Conservation (phyloP, 2,329 filamentous ascomycete genomes). For the Metarhizium guizhouense region DNA sequence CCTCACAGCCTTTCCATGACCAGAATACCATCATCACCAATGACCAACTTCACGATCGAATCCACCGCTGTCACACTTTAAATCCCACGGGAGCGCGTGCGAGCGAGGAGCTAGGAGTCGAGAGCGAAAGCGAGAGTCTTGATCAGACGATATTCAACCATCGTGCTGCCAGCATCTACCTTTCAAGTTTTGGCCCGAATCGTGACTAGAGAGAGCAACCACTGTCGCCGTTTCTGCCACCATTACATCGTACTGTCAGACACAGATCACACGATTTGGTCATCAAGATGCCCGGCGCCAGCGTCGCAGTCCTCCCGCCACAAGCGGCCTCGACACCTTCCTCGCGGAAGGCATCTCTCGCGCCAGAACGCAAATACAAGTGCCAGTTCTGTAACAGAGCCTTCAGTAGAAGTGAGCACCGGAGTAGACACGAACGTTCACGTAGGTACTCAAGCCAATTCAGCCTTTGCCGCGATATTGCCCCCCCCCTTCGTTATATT, state of each 20-base stretch:
- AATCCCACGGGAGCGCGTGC: conserved; percentile 58
- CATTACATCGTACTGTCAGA: conserved; percentile 10
- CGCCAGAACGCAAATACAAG: conserved; percentile 97
- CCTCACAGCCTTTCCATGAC: conserved; percentile 32
- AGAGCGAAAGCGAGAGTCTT: conserved; percentile 19
- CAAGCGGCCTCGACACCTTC: conserved; percentile 59
- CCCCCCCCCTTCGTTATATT: background rate
- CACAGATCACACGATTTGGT: conserved; percentile 23
- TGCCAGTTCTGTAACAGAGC: conserved; percentile 98
- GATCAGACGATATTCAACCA: conserved; percentile 49
- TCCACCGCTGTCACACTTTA: conserved; percentile 59
- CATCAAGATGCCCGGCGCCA: conserved; percentile 60
- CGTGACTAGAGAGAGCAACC: conserved; percentile 8
- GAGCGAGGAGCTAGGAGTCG: conserved; percentile 42
- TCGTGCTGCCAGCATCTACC: conserved; percentile 34
- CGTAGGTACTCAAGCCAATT: conserved; percentile 57
- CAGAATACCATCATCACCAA: conserved; percentile 34
- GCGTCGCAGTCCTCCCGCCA: conserved; percentile 55
- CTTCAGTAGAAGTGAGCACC: conserved; percentile 94
- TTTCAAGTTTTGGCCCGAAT: conserved; percentile 12
- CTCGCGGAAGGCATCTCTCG: conserved; percentile 65
- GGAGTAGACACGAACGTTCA: conserved; percentile 92
- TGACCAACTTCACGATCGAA: conserved; percentile 42
- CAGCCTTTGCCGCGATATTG: background rate
- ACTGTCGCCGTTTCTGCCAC: conserved; percentile 12